A percentile compares a stretch with the other conserved stretches of the same genome.
phyloP scores from a whole-genome alignment of 1,139 yeast genomes.

The Suhomyces terraborum region DNA sequence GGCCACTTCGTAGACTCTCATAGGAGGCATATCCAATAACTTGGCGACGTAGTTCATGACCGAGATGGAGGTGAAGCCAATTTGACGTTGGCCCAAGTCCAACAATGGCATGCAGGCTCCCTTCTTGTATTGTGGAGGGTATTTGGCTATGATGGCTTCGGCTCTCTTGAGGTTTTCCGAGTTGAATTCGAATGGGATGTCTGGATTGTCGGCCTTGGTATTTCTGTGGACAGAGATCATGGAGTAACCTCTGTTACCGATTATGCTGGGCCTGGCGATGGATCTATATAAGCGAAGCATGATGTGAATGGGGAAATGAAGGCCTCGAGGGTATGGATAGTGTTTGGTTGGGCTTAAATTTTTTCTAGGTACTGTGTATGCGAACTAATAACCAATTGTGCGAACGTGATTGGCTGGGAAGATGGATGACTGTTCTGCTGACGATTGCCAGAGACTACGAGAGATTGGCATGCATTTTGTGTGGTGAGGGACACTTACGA shows the following conservation, averaged over 20 bases:
- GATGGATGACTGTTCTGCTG: too few species aligned
- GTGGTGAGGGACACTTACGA: too few species aligned
- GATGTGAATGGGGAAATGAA: conserved; percentile 5
- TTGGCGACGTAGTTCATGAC: conserved; percentile 94
- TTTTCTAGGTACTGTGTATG: conserved; percentile 13
- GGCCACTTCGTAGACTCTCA: conserved; percentile 94
- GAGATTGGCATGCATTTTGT: too few species aligned
- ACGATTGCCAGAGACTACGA: too few species aligned
- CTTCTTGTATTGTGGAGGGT: conserved; percentile 85
- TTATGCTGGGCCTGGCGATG: conserved; percentile 17
- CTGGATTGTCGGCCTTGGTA: conserved; percentile 65
- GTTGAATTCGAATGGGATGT: conserved; percentile 72
- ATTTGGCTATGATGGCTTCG: conserved; percentile 70
- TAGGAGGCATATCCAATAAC: conserved; percentile 85
- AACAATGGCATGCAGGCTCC: conserved; percentile 87
- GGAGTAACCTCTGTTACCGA: conserved; percentile 30
- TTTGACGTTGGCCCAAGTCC: conserved; percentile 87
- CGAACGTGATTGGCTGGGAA: conserved; percentile 25
- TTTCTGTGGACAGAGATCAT: conserved; percentile 74
- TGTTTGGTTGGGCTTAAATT: conserved; percentile 10
- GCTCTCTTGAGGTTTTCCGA: conserved; percentile 72
- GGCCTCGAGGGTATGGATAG: conserved; percentile 3
- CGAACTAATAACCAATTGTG: conserved; percentile 19
- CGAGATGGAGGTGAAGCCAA: conserved; percentile 82
- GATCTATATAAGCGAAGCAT: conserved; percentile 19